Base-by-base conservation (phyloP, 2,329 filamentous ascomycete genomes). In the Zopfia rhizophila region DNA sequence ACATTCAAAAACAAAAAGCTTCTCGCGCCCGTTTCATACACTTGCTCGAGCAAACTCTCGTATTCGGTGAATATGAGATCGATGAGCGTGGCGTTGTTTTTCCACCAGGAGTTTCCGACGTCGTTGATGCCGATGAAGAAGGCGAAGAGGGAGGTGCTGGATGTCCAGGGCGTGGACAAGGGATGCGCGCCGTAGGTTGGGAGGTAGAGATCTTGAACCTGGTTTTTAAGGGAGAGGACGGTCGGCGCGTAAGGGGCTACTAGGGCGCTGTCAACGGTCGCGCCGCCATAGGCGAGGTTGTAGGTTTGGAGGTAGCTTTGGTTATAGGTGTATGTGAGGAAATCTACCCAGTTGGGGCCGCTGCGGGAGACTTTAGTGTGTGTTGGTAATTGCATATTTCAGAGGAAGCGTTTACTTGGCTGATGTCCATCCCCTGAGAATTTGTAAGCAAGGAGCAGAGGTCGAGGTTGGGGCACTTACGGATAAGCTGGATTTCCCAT, bases 101-200 rank as follows among this genome's bases (percentile, higher is more conserved):
- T 49, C 61, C 67, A 75, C 69, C 77, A 82, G 7, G 72, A 70
- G 56, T 78, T 80, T 11, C 77, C 77, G 12, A 83, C 73, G 53
- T 84, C 81, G 58, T 84, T 84, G 56, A 83, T 78, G 23, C 81
- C 81, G 38, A 83, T 79, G 70, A 75, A 82, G 38, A 81, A 74
- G 4, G 75, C 74, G 48, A 81, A 80, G 1, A 83, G 72, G 0
- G 75, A 72, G 41, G 78, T 69, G 3, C 53, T 44, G 3, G 72
- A 66, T 13, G 63, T 74, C 79, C 78, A 82, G 1, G 73, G 68
- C 4, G 56, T 57, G 3, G 70, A 68, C 2, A 59, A 53, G 2
- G 69, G 48, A 38, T 60, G 45, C 2, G 52, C 56, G 12, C 69
- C 74, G 48, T 75, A 81, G 2, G 56, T 62, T 1, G 72, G 73